These are phyloP conservation scores for Teratosphaeriaceae sp. DNA, from an alignment of 2,329 filamentous ascomycete species.

Conservation along the genomic window DNA sequence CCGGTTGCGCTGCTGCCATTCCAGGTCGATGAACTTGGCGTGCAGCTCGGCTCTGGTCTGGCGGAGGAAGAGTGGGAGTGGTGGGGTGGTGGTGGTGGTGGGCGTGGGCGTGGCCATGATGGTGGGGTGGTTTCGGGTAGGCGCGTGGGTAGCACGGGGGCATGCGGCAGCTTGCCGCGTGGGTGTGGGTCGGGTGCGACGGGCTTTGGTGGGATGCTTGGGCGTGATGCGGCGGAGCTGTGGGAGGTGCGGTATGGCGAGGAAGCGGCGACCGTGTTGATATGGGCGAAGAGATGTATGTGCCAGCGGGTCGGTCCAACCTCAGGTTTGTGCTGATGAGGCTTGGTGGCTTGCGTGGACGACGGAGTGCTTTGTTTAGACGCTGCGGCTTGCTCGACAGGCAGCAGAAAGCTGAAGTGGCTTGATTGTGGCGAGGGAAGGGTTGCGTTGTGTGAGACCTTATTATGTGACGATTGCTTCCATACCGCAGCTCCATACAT, in stretches of 20 bases:
- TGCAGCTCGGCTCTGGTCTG: constrained; percentile 47
- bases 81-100: constrained; percentile 10
- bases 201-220: not conserved
- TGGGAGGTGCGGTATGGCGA: not conserved
- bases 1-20: constrained; percentile 53
- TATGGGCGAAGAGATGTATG: no score
- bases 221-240: not conserved
- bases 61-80: constrained; percentile 49
- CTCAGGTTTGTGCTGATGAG: not conserved
- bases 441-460: no score
- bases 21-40: constrained; percentile 54
- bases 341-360: not conserved
- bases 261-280: not conserved
- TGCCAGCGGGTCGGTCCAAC: not conserved
- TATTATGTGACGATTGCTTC: no score
- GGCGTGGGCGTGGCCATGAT: constrained; percentile 4
- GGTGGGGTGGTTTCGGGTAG: constrained; percentile 5
- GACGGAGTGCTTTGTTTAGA: not conserved
- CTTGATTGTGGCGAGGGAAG: no score
- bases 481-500: no score
- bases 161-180: constrained; percentile 8
- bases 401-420: not conserved
- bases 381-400: not conserved
- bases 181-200: not conserved
- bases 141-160: constrained; percentile 9